Percentiles rank a stretch among this genome's conserved stretches.
Conservation (phyloP, 345 rosid species). For the Luvunga scandens region DNA sequence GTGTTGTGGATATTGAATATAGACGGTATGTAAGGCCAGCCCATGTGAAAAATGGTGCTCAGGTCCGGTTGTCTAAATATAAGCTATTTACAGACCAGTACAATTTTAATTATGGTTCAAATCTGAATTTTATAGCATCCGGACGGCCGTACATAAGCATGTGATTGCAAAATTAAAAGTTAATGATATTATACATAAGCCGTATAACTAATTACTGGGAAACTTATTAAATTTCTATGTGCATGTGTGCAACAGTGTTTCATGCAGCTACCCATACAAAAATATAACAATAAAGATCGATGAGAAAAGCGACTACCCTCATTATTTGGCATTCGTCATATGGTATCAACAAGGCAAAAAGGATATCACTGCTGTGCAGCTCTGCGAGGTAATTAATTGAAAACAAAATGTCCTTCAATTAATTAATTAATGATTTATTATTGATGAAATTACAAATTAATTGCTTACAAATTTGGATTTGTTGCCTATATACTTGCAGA, state of each 20-base stretch:
- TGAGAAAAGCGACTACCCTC: conserved; percentile 59
- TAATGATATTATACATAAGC: no score
- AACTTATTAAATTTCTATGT: neutral
- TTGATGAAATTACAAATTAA: neutral
- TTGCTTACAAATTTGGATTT: neutral
- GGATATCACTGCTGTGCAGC: conserved; percentile 70
- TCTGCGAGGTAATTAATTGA: conserved; percentile 51
- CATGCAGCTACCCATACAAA: conserved; percentile 60
- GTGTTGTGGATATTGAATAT: conserved; percentile 54
- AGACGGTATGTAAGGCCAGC: conserved; percentile 43
- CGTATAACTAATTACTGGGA: neutral
- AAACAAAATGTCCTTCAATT: neutral
- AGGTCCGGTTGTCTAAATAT: no score
- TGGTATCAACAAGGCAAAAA: conserved; percentile 66
- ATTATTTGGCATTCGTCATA: conserved; percentile 56
- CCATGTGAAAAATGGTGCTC: no score
- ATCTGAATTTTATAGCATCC: no score
- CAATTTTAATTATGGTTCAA: no score
- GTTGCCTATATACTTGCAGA: conserved; percentile 30
- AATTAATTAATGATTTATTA: neutral
- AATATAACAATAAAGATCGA: conserved; percentile 69
- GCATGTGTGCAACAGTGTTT: conserved; percentile 32
- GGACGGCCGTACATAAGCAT: no score
- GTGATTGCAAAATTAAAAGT: no score
- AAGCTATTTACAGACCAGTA: no score